Base-by-base conservation (phyloP, 192 early-diverging fungal genomes). In the Phlyctochytrium planicorne region DNA sequence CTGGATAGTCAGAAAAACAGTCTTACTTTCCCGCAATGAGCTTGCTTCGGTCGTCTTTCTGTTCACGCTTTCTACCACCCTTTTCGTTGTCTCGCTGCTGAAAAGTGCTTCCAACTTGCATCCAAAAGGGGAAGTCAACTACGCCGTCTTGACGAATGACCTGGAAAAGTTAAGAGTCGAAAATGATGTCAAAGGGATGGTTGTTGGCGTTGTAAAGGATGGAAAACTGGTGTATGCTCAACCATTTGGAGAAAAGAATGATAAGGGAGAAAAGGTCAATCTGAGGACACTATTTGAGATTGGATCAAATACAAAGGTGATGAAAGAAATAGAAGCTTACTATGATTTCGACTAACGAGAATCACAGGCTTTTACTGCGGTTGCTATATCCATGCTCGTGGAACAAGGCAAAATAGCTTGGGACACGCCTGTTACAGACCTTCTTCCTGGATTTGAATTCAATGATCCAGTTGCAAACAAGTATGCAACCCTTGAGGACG, bases 351-450 rank as follows among this genome's bases (percentile, higher is more conserved):
- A n/a, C n/a, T n/a, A n/a, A n/a, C n/a, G n/a, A n/a, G n/a, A n/a
- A n/a, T 63, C n/a, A 17, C 34, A 36, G 32, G 63, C 63, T 1
- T 65, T 65, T 50, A 65, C 63, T 1, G 63, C 63, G 1, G 30
- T 65, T 50, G 63, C 24, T 27, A 12, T 65, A 1, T 35, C 63
- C 16, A 55, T 47, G 17, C 52, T 65, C 20, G 63, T 65, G 12
- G 63, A 65, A 24, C 29, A 65, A 12, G 31, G 31, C 25, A 56
- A 56, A 2, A 16, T 65, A 1, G 20, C 14, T 30, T 65, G 63
- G 63, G 30, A 30, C 24, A 56, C 63, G 0, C 63, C 63, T n/a
- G 50, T 65, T 1, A 55, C 35, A 2, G 2, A 20, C 10, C 37
- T 65, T 17, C 14, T 29, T 0, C 47, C 37, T 4, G 52, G 40